Percentiles rank a stretch among this genome's conserved stretches.
These are phyloP conservation scores for Eucalyptus coolabah DNA, from an alignment of 345 rosid species.

Conservation along the genomic window DNA sequence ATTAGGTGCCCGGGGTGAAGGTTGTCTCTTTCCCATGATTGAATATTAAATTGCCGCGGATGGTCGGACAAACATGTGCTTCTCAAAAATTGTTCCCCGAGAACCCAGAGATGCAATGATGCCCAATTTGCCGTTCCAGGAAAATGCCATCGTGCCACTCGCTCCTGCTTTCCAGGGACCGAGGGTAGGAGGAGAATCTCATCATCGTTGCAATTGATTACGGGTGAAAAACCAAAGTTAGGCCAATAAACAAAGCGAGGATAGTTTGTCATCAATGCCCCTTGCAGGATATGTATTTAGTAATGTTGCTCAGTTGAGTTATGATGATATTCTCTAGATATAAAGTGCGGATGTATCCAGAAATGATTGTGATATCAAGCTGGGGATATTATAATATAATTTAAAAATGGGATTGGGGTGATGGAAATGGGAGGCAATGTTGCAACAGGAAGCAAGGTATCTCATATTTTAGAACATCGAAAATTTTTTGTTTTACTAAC, in stretches of 20 bases:
- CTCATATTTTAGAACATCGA: neutral
- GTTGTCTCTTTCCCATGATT: neutral
- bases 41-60: neutral
- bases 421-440: neutral
- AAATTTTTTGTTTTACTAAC: fast-evolving
- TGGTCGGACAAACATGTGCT: neutral
- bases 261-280: neutral
- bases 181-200: neutral
- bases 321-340: neutral
- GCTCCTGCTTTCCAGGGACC: neutral
- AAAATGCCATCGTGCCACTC: neutral
- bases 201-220: neutral
- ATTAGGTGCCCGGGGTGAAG: neutral
- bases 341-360: neutral
- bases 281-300: neutral
- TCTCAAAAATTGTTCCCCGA: no score
- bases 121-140: neutral
- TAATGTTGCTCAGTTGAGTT: neutral
- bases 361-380: neutral
- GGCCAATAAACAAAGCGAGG: neutral
- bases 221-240: neutral
- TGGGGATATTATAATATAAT: neutral
- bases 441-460: neutral
- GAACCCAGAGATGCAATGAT: neutral
- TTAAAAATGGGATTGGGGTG: neutral